Conservation (phyloP, 306 rosid species). For the Benincasa hispida region DNA sequence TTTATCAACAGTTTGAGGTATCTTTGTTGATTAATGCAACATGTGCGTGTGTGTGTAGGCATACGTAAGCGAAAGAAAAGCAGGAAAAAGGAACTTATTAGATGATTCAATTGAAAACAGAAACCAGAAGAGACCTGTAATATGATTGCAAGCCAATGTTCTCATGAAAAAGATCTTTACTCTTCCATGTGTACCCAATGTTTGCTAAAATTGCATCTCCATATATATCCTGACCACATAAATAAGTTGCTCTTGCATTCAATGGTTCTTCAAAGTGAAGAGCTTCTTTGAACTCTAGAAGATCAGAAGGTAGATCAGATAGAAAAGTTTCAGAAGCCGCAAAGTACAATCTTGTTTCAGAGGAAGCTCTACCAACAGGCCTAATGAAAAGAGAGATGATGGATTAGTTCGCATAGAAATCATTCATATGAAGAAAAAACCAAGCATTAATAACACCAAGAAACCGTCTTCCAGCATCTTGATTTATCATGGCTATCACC, state of each 20-base stretch:
- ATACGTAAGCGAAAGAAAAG: background rate
- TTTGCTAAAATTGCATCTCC: slow-evolving; percentile 88
- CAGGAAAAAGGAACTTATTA: background rate
- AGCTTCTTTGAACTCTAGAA: slow-evolving; percentile 28
- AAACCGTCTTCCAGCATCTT: background rate
- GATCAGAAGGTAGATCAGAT: slow-evolving; percentile 30
- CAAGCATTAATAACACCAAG: slow-evolving; percentile 5
- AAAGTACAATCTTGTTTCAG: slow-evolving; percentile 71
- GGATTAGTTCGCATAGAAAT: background rate
- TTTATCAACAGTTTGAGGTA: slow-evolving; percentile 1
- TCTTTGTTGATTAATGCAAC: background rate
- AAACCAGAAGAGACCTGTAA: slow-evolving; percentile 52
- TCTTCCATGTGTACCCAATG: slow-evolving; percentile 64
- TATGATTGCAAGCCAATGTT: slow-evolving; percentile 50
- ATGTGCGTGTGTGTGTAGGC: background rate
- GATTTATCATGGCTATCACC: slow-evolving; percentile 7
- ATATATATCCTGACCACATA: slow-evolving; percentile 61
- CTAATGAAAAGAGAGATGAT: slow-evolving; percentile 26
- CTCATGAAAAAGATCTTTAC: slow-evolving; percentile 63
- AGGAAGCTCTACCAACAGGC: slow-evolving; percentile 79
- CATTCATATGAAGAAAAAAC: slow-evolving; percentile 2
- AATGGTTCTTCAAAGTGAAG: slow-evolving; percentile 26
- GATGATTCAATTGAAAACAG: background rate
- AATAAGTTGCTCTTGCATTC: slow-evolving; percentile 73
- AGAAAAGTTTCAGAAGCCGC: slow-evolving; percentile 38